phyloP scores from a whole-genome alignment of 169 alveolate genomes.

The Cryptosporidium tyzzeri region DNA sequence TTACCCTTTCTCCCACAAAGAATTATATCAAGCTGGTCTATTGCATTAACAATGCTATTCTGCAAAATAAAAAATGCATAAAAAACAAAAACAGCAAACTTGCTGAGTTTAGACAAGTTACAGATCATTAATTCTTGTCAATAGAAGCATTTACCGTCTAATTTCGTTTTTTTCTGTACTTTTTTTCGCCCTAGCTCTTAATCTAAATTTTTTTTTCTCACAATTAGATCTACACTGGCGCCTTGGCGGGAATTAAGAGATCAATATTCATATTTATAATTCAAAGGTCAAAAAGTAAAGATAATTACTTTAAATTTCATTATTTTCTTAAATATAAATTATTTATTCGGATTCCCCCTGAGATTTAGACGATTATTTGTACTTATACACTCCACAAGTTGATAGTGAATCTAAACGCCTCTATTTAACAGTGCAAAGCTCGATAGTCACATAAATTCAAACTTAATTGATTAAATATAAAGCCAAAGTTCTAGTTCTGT shows the following conservation, averaged over 20 bases:
- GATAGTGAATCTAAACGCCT: not conserved
- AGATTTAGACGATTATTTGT: not conserved
- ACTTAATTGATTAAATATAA: too few species aligned
- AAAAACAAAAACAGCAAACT: conserved; percentile 29
- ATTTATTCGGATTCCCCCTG: too few species aligned
- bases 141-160: conserved; percentile 46
- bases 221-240: conserved; percentile 46
- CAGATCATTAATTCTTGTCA: conserved; percentile 27
- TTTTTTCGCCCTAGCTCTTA: not conserved
- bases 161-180: not conserved
- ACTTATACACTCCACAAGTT: too few species aligned
- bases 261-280: not conserved
- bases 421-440: not conserved
- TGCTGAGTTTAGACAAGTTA: conserved; percentile 23
- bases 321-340: too few species aligned
- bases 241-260: conserved; percentile 74
- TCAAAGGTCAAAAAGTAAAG: not conserved
- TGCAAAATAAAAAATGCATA: not conserved
- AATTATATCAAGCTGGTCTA: conserved; percentile 49
- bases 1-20: conserved; percentile 67
- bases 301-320: not conserved
- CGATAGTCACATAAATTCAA: too few species aligned
- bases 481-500: too few species aligned
- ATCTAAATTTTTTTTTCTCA: conserved; percentile 38
- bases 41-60: conserved; percentile 26